Base-by-base conservation (phyloP, 768 basidiomycete genomes). In the Leccinum arenicola region DNA sequence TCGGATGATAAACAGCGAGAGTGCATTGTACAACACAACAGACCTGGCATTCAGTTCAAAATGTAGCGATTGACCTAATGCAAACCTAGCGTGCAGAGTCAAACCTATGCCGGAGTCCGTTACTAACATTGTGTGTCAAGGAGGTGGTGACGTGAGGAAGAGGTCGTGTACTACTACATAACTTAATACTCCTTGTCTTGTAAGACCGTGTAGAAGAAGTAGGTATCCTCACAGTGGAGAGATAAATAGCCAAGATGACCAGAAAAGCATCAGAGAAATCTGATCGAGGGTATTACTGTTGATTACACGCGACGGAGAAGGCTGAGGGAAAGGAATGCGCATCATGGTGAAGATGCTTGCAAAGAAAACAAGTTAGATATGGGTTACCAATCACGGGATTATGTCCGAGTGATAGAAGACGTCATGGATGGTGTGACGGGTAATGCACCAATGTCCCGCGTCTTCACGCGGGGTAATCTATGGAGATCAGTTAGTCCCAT, bases 381-480 rank as follows among this genome's bases (percentile, higher is more conserved):
- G 17, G 40, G 40, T 43, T 43, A 43, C 47, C 47, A 15, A 25
- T 48, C 23, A 43, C 7, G 47, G 17, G 40, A 8, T 71, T 59
- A 73, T 23, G 59, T 21, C 48, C 49, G 66, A 27, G 69, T 56
- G 11, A 40, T 23, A 23, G 66, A 63, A 19, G 60, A 48, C 7
- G 66, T 49, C 14, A 56, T 53, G 21, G 62, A 53, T 1, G 54
- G 61, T 10, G 61, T 19, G 49, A 58, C 52, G 11, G 71, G 52
- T 35, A 61, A 38, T 12, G 62, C 19, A 14, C 61, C 55, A n/a
- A 53, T 58, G 49, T 54, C 64, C 14, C 57, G 52, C 5, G 55
- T 61, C 47, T 63, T 70, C 11, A 14, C 17, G 8, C n/a, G 38
- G 14, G 60, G 53, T 27, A 65, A 55, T 47, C 70, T 71, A 35